Conservation (phyloP, 176 grass and related monocot species). For the Phragmites australis region DNA sequence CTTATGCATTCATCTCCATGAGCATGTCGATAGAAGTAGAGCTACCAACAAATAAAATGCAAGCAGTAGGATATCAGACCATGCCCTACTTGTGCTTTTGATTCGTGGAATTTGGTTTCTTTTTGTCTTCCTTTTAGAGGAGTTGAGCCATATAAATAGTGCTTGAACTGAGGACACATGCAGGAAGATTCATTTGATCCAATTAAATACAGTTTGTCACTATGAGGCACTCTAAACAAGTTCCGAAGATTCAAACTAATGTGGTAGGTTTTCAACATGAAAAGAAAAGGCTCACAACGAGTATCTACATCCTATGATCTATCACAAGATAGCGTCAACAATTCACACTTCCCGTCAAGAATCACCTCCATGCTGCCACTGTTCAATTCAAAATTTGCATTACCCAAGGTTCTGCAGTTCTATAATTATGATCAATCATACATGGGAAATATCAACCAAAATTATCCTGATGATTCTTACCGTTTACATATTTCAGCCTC, state of each 20-base stretch:
- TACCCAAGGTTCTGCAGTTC: not conserved
- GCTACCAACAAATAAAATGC: conserved; percentile 16
- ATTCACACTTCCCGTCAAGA: not conserved
- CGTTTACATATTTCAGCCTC: not conserved
- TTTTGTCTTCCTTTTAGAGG: not conserved
- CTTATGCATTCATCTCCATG: not conserved
- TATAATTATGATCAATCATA: not conserved
- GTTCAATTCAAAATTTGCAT: not conserved
- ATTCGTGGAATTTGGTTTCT: not conserved
- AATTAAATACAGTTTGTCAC: not conserved
- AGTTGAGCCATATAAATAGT: not conserved
- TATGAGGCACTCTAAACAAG: not conserved
- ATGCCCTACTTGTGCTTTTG: not conserved
- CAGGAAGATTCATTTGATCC: not conserved
- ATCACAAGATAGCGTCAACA: not conserved
- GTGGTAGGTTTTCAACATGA: not conserved
- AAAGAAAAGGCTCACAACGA: not conserved
- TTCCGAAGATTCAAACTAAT: conserved; percentile 4
- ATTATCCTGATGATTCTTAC: not conserved
- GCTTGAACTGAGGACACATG: not conserved
- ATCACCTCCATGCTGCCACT: conserved; percentile 7
- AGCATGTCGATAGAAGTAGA: not conserved
- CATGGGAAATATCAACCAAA: not conserved
- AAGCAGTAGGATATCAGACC: not conserved
- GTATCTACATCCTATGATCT: not conserved